Base-by-base conservation (phyloP, 768 basidiomycete species). In the Mycena latifolia region DNA sequence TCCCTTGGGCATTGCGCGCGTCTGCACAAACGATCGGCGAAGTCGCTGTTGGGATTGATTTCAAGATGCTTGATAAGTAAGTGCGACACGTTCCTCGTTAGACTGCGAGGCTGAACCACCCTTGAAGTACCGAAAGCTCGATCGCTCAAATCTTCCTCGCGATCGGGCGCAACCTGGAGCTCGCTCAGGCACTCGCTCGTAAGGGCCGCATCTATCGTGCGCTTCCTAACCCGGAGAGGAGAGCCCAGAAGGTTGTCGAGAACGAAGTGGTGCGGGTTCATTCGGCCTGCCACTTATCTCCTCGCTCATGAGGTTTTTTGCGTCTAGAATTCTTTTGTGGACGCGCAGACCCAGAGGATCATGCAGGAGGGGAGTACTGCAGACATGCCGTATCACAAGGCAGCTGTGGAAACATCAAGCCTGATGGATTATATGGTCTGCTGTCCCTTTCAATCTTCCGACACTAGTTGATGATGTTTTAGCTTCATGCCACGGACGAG, bases 401-500 rank as follows among this genome's bases (percentile, higher is more conserved):
- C 50, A 15, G 50, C 53, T 6, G n/a, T 63, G 9, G 28, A 45
- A 29, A 63, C 62, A 15, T 37, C 54, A n/a, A 63, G 62, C 35
- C n/a, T 63, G 33, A 28, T 63, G 31, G 62, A 63, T 35, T 63
- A 55, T 43, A 63, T 63, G 62, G 62, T 63, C 27, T 18, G 22
- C 14, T 25, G 3, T n/a, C 10, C n/a, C 7, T 5, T 45, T 45
- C 5, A 12, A 24, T 45, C 7, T 10, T 22, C 43, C 22, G 10
- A 39, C 18, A n/a, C n/a, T n/a, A n/a, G n/a, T n/a, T n/a, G n/a
- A n/a, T 45, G 5, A 22, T 22, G 7, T 25, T 24, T 25, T 14
- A 69, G 67, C 58, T 69, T 1, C 62, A 64, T 41, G 67, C 67
- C 1, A 69, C 67, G 31, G 67, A 69, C 52, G 67, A 69, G 31